phyloP scores from a whole-genome alignment of 768 basidiomycete genomes.

The Leccinum longicurvipes region DNA sequence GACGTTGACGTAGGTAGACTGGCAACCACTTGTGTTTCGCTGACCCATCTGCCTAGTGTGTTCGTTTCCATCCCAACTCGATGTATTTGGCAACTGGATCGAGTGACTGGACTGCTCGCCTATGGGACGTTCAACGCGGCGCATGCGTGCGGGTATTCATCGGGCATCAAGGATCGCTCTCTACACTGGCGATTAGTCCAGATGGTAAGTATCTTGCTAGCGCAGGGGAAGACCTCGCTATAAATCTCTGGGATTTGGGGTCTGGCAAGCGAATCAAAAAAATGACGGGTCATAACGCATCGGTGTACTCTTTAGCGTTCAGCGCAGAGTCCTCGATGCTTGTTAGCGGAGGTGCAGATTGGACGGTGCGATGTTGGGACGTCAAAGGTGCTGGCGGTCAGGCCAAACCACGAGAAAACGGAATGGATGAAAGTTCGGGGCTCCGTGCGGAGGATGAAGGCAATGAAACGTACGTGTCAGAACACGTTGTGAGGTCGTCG shows the following conservation, averaged over 20 bases:
- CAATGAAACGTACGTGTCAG: constrained; percentile 64
- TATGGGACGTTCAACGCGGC: constrained; percentile 99
- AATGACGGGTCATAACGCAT: constrained; percentile 90
- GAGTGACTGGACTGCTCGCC: constrained; percentile 89
- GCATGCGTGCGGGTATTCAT: constrained; percentile 92
- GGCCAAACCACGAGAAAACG: constrained; percentile 57
- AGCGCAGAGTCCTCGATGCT: constrained; percentile 88
- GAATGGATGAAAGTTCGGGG: constrained; percentile 33
- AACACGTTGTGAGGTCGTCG: background rate
- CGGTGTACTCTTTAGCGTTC: constrained; percentile 88
- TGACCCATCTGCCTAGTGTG: constrained; percentile 54
- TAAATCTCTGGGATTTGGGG: constrained; percentile 95
- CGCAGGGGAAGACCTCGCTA: constrained; percentile 87
- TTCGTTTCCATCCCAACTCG: constrained; percentile 97
- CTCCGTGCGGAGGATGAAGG: constrained; percentile 46
- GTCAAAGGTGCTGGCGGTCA: constrained; percentile 76
- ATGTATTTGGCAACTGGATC: constrained; percentile 96
- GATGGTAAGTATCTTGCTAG: constrained; percentile 93
- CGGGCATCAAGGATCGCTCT: constrained; percentile 88
- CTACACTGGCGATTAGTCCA: constrained; percentile 84
- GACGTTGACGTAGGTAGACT: constrained; percentile 85
- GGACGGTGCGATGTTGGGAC: constrained; percentile 99
- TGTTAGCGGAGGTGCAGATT: constrained; percentile 89
- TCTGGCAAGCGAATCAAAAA: constrained; percentile 95
- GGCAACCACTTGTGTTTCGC: background rate